Evolutionary conservation across 768 basidiomycete species (phyloP).

Genomic region (Boletellus sp.): DNA sequence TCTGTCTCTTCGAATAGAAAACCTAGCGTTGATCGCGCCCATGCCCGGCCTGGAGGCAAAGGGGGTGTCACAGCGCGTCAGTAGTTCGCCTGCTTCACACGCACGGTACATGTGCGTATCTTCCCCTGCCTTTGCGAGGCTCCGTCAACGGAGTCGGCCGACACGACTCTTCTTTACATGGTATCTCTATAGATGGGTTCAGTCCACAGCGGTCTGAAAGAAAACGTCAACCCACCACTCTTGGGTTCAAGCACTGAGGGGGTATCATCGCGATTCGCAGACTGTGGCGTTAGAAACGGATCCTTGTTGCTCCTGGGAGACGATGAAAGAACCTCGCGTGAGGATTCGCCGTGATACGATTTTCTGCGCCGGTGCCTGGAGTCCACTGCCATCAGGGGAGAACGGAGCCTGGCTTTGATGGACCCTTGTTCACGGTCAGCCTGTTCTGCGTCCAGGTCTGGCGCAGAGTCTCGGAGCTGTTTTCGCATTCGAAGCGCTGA

Average conservation of each 20-base stretch:
- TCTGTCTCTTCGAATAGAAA: constrained; percentile 57
- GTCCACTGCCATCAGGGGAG: not conserved
- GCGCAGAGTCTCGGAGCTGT: constrained; percentile 20
- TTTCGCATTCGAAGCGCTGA: constrained; percentile 29
- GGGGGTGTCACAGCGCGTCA: not conserved
- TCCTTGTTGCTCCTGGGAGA: constrained; percentile 5
- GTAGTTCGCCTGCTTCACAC: constrained; percentile 9
- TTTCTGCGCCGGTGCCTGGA: constrained; percentile 13
- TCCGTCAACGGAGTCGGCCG: constrained; percentile 12
- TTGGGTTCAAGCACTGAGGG: not conserved
- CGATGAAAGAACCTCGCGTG: constrained; percentile 2
- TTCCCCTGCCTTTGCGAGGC: constrained; percentile 52
- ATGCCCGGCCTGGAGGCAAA: constrained; percentile 23
- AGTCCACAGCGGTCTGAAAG: not conserved
- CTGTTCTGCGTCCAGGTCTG: constrained; percentile 4
- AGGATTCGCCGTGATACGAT: constrained; percentile 16
- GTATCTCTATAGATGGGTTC: constrained; percentile 8
- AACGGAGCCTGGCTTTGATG: not conserved
- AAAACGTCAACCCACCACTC: constrained; percentile 11
- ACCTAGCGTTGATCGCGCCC: constrained; percentile 58
- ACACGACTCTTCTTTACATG: constrained; percentile 11
- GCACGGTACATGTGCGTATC: constrained; percentile 47
- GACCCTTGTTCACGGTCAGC: constrained; percentile 10
- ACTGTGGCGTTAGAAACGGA: constrained; percentile 5
- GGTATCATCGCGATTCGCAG: not conserved